Base-by-base conservation (phyloP, 805 yeast genomes). In the Wickerhamia fluorescens region DNA sequence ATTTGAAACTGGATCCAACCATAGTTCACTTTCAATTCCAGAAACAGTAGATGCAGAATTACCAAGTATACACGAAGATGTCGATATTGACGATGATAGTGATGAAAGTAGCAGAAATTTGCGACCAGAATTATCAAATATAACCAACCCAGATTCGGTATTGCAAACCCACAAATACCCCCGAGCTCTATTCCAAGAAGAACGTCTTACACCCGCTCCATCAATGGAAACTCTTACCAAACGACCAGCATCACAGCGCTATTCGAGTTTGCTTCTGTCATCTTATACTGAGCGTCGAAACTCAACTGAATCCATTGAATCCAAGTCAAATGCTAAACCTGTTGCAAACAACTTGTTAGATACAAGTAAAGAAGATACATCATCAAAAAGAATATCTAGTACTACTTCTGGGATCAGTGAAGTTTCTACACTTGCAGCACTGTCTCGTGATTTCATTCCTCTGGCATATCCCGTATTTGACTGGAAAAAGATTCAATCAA, bases 401-500 rank as follows among this genome's bases (percentile, higher is more conserved):
- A 9, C 29, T 14, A 13, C 27, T 16, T 23, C 32, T 15, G 6
- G 18, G 4, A 10, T 23, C 4, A 29, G 24, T 12, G 33, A 23
- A 7, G 30, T 20, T 4, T 23, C 31, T 7, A 23, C 24, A 5
- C 20, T 23, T 12, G 17, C 24, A 4, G 24, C 28, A 3, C 16
- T 24, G 20, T 22, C 32, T 4, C 30, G 26, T 19, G 28, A 32
- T 23, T 28, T n/a, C 21, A 19, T 14, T 4, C 25, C 22, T 5
- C 29, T 25, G n/a, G 20, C 34, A 3, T 56, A 58, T 18, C 66
- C 67, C 2, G 53, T 52, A 2, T 57, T 48, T 27, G 60, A 61
- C 37, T 59, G 73, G 66, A 63, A 58, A 29, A 52, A 47, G 32
- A 66, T 61, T 25, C 53, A 57, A 51, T 43, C 53, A 15, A 43